A percentile compares a stretch with the other conserved stretches of the same genome.
phyloP scores from a whole-genome alignment of 2,329 filamentous ascomycete species.

The Cordyceps tenuipes region DNA sequence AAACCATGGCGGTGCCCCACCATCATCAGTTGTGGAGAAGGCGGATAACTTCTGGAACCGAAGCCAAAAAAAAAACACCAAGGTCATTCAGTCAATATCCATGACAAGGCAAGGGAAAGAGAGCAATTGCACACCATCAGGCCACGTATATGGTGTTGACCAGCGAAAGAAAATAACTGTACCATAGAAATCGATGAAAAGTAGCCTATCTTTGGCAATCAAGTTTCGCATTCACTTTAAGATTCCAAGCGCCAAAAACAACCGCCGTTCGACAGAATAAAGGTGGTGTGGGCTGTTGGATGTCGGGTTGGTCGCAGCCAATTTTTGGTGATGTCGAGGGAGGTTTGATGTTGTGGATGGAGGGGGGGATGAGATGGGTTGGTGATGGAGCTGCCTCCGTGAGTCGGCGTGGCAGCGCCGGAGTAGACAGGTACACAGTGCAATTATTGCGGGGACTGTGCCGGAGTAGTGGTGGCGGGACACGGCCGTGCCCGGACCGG shows the following conservation, averaged over 20 bases:
- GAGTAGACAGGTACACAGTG: constrained; percentile 7
- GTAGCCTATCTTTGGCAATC: constrained; percentile 12
- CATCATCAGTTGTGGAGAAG: constrained; percentile 11
- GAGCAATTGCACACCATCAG: constrained; percentile 6
- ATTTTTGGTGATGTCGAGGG: not conserved
- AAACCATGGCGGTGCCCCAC: not conserved
- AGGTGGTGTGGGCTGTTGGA: not conserved
- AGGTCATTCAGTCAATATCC: constrained; percentile 4
- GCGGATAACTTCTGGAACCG: not conserved
- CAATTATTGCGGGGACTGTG: not conserved
- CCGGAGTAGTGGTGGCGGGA: not conserved
- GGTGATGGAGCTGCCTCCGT: not conserved
- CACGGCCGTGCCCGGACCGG: not conserved
- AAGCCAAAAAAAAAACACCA: constrained; percentile 4
- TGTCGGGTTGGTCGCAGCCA: not conserved
- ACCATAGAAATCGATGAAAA: constrained; percentile 12
- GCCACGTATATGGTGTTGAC: not conserved
- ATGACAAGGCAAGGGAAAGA: not conserved
- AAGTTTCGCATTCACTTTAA: constrained; percentile 12
- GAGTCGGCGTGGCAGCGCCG: not conserved
- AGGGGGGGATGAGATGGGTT: not conserved
- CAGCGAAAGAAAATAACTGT: not conserved
- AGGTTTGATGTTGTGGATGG: not conserved
- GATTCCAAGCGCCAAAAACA: constrained; percentile 13
- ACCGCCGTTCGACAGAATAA: constrained; percentile 11